Percentiles rank a stretch among this genome's conserved stretches.
These are phyloP conservation scores for Alternaria sp. DNA, from an alignment of 2,329 filamentous ascomycete species.

Conservation along the genomic window DNA sequence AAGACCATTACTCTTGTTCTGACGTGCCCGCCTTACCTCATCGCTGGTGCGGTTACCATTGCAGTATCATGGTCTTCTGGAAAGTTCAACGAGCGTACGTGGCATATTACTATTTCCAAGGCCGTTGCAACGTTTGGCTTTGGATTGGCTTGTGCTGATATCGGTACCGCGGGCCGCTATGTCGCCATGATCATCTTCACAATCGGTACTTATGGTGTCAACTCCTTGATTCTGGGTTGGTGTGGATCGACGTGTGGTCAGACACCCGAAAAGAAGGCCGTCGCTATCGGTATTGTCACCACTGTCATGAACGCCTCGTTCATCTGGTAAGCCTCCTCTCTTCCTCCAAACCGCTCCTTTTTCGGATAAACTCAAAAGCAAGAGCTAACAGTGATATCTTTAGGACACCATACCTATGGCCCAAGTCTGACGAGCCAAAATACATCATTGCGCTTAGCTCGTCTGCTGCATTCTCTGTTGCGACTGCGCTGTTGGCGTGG, in stretches of 20 bases:
- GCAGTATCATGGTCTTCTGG: constrained; percentile 48
- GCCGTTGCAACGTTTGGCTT: constrained; percentile 52
- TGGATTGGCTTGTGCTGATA: constrained; percentile 46
- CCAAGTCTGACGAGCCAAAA: constrained; percentile 40
- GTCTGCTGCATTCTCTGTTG: constrained; percentile 45
- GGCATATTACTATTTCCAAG: constrained; percentile 54
- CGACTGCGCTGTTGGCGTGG: constrained; percentile 43
- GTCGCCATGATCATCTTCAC: constrained; percentile 46
- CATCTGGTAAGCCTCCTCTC: constrained; percentile 45
- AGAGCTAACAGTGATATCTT: constrained; percentile 9
- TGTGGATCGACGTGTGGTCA: constrained; percentile 56
- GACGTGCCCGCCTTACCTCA: constrained; percentile 49
- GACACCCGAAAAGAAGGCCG: constrained; percentile 58
- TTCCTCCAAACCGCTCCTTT: background rate
- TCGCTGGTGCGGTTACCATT: constrained; percentile 43
- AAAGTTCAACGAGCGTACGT: constrained; percentile 52
- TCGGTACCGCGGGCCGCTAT: constrained; percentile 49
- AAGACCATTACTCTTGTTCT: constrained; percentile 61
- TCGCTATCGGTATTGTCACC: constrained; percentile 56
- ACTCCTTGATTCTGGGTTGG: constrained; percentile 58
- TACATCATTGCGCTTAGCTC: constrained; percentile 45
- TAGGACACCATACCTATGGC: constrained; percentile 49
- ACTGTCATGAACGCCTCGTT: constrained; percentile 54
- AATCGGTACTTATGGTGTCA: constrained; percentile 49
- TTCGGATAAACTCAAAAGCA: background rate